Conservation (phyloP, 768 basidiomycete genomes). For the Psilocybe tampanensis region DNA sequence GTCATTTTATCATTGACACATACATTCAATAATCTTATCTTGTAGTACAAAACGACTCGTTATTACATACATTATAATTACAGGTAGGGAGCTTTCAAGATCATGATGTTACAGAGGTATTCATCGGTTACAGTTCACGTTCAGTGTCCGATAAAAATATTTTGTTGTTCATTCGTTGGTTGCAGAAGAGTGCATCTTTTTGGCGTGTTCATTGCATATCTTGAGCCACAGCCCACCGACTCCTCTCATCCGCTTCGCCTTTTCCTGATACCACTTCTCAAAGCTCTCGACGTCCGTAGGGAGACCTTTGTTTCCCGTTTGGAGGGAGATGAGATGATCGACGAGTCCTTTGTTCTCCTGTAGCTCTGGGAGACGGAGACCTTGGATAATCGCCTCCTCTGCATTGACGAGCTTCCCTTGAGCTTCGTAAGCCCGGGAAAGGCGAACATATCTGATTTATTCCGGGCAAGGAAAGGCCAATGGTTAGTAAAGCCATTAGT, state of each 20-base stretch:
- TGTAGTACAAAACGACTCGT: too few relatives aligned
- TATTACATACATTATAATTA: too few relatives aligned
- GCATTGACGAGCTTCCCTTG: conserved; percentile 12
- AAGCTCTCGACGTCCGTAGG: background rate
- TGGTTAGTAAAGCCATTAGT: background rate
- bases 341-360: conserved; percentile 15
- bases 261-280: background rate
- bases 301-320: conserved; percentile 18
- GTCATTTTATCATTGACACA: background rate
- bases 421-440: conserved; percentile 17
- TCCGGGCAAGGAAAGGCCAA: too few relatives aligned
- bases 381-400: conserved; percentile 15
- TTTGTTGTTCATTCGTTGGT: background rate
- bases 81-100: too few relatives aligned
- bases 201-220: background rate
- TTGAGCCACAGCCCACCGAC: conserved; percentile 2
- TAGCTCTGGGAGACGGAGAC: conserved; percentile 12
- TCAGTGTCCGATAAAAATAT: background rate
- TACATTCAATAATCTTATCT: too few relatives aligned
- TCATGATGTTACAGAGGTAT: too few relatives aligned
- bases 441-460: conserved; percentile 21
- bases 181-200: background rate
- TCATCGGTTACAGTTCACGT: too few relatives aligned
- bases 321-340: conserved; percentile 18
- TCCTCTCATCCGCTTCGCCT: background rate